Evolutionary conservation across 768 basidiomycete species (phyloP).

Genomic region (Suillus americanus): DNA sequence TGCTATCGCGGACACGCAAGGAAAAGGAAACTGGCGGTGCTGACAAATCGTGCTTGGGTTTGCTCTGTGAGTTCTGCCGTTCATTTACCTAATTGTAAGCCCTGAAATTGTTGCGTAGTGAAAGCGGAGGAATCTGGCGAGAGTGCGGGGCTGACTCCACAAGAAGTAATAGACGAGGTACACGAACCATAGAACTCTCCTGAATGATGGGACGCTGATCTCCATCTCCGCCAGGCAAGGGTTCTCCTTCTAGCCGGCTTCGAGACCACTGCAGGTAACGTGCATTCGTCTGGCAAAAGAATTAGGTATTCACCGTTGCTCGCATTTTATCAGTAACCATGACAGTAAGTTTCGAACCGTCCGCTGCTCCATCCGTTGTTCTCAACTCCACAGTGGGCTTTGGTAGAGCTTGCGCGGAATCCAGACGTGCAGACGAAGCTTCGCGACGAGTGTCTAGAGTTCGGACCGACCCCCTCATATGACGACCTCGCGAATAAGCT

Average conservation of each 20-base stretch:
- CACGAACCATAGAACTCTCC: background rate
- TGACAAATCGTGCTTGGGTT: slow-evolving; percentile 9
- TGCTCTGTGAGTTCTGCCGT: background rate
- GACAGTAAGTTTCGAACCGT: slow-evolving; percentile 7
- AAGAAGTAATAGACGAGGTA: background rate
- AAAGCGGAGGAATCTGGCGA: background rate
- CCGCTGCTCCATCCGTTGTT: background rate
- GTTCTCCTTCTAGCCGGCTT: slow-evolving; percentile 15
- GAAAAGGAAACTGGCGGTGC: slow-evolving; percentile 31
- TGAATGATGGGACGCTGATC: background rate
- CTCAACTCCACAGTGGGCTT: slow-evolving; percentile 30
- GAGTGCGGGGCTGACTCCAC: background rate
- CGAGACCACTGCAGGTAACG: slow-evolving; percentile 26
- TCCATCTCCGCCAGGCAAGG: slow-evolving; percentile 11
- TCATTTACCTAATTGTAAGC: background rate
- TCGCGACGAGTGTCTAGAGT: slow-evolving; percentile 27
- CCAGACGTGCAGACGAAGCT: slow-evolving; percentile 26
- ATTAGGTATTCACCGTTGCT: background rate
- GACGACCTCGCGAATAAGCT: slow-evolving; percentile 36
- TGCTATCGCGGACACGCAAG: slow-evolving; percentile 33
- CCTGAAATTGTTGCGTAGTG: background rate
- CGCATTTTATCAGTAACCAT: slow-evolving; percentile 2
- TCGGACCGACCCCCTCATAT: slow-evolving; percentile 34
- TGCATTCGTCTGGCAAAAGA: background rate
- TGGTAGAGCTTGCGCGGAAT: slow-evolving; percentile 29